Percentiles rank a stretch among this genome's conserved stretches.
Evolutionary conservation across 257 asterid genomes (phyloP).

Genomic region (Schizonepeta tenuifolia): DNA sequence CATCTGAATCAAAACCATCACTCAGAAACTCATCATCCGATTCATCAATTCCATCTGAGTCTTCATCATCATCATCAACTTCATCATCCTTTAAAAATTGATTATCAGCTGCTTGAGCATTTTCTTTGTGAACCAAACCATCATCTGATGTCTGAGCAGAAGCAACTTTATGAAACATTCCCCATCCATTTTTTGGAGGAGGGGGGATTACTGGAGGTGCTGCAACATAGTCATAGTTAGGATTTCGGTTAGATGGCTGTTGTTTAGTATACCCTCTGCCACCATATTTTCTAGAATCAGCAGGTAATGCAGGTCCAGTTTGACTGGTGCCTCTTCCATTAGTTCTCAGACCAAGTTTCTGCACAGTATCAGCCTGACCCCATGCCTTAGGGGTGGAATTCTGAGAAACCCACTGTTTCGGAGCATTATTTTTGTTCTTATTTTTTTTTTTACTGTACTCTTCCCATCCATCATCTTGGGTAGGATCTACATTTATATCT

Average conservation of each 20-base stretch:
- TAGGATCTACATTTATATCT: constrained; percentile 40
- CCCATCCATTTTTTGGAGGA: constrained; percentile 58
- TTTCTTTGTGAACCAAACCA: constrained; percentile 18
- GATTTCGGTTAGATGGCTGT: constrained; percentile 27
- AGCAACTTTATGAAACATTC: constrained; percentile 49
- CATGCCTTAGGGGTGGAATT: constrained; percentile 56
- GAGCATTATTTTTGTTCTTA: constrained; percentile 42
- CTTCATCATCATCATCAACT: constrained; percentile 43
- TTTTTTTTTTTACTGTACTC: constrained; percentile 58
- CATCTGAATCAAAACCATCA: constrained; percentile 59
- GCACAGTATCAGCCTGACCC: constrained; percentile 54
- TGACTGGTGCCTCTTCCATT: constrained; percentile 51
- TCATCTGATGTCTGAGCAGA: constrained; percentile 26
- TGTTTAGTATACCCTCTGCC: constrained; percentile 53
- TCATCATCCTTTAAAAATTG: constrained; percentile 30
- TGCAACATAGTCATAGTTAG: constrained; percentile 25
- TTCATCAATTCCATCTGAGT: constrained; percentile 45
- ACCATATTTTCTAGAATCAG: constrained; percentile 45
- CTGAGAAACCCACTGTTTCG: constrained; percentile 47
- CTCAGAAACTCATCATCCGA: constrained; percentile 54
- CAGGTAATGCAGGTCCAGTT: constrained; percentile 41
- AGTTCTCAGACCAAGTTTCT: constrained; percentile 47
- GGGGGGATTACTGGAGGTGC: constrained; percentile 48
- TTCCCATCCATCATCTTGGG: constrained; percentile 74
- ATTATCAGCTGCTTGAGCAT: constrained; percentile 27